These are phyloP conservation scores for Aspergillus haitiensis DNA, from an alignment of 495 filamentous ascomycete genomes.

Conservation along the genomic window DNA sequence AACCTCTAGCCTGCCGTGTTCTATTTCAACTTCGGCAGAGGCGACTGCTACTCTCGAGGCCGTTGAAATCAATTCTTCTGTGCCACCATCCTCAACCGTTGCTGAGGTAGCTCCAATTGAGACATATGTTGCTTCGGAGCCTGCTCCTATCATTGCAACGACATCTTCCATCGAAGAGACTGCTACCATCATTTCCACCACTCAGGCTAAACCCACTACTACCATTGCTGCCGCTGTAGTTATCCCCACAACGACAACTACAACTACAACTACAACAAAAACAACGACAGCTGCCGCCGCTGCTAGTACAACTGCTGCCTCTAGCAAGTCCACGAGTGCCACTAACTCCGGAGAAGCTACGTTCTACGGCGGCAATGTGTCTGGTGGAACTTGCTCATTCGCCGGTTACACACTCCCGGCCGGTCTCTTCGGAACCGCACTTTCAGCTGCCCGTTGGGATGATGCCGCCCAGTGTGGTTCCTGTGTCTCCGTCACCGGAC, in stretches of 20 bases:
- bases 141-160: not conserved
- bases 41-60: not conserved
- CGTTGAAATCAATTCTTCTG: not conserved
- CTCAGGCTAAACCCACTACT: constrained; percentile 7
- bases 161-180: not conserved
- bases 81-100: not conserved
- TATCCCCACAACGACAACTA: constrained; percentile 9
- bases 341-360: constrained; percentile 43
- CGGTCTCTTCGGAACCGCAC: constrained; percentile 54
- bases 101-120: constrained; percentile 1
- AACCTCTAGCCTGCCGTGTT: not conserved
- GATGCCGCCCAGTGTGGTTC: constrained; percentile 55
- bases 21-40: constrained; percentile 11
- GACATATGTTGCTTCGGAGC: constrained; percentile 2
- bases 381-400: constrained; percentile 59
- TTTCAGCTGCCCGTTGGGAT: constrained; percentile 53
- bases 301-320: constrained; percentile 23
- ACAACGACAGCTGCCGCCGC: constrained; percentile 15
- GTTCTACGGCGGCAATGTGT: constrained; percentile 59
- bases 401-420: constrained; percentile 57
- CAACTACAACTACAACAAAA: constrained; percentile 11
- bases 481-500: constrained; percentile 56
- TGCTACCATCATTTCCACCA: constrained; percentile 9
- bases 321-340: constrained; percentile 11
- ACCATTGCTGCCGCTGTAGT: constrained; percentile 2